Conservation (phyloP, 2,329 filamentous ascomycete genomes). For the Ascosphaera pollenicola region DNA sequence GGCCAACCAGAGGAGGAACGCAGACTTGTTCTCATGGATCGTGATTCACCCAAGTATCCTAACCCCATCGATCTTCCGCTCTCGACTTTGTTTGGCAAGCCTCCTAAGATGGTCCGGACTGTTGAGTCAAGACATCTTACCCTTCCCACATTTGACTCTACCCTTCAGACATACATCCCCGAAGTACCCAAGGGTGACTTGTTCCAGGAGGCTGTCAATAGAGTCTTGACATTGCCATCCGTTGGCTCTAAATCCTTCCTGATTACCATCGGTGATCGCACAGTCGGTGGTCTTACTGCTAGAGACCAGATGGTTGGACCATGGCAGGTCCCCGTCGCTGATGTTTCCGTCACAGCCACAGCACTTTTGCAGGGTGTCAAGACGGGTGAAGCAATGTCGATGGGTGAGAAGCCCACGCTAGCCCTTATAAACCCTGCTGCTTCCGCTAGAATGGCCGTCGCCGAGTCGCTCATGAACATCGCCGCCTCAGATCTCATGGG, state of each 20-base stretch:
- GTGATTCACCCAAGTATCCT: conserved; percentile 51
- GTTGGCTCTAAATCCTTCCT: conserved; percentile 96
- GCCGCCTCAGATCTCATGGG: conserved; percentile 57
- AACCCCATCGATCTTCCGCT: conserved; percentile 76
- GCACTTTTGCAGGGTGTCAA: conserved; percentile 50
- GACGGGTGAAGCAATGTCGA: conserved; percentile 89
- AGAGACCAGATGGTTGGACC: conserved; percentile 92
- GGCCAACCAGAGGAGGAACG: conserved; percentile 42
- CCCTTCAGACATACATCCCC: conserved; percentile 43
- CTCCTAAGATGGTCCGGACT: conserved; percentile 55
- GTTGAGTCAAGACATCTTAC: conserved; percentile 47
- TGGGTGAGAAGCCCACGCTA: conserved; percentile 78
- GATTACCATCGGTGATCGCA: conserved; percentile 87
- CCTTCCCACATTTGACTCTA: conserved; percentile 53
- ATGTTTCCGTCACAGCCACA: conserved; percentile 80
- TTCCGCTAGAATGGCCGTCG: conserved; percentile 90
- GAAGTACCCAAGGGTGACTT: conserved; percentile 28
- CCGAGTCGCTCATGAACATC: conserved; percentile 80
- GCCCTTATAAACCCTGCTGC: conserved; percentile 77
- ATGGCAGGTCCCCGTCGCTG: conserved; percentile 86
- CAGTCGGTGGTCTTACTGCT: conserved; percentile 69
- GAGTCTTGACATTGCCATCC: conserved; percentile 64
- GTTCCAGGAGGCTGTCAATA: conserved; percentile 48
- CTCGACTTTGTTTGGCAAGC: conserved; percentile 70
- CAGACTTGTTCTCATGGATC: conserved; percentile 59